Conservation (phyloP, 2,329 filamentous ascomycete species). For the Colletotrichum orbiculare region DNA sequence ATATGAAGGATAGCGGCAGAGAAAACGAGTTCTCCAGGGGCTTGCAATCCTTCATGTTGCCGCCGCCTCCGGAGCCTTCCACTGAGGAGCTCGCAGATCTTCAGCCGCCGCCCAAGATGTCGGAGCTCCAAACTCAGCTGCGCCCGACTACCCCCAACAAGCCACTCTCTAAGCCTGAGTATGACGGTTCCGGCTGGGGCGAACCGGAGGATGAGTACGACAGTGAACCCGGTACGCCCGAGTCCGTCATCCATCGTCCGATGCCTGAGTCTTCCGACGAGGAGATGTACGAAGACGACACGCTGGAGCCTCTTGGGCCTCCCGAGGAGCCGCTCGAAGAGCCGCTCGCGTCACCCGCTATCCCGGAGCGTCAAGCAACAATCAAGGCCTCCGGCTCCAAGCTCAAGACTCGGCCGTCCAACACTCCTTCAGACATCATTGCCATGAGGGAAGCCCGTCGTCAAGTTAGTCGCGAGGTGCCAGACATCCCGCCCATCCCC, state of each 20-base stretch:
- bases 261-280: slow-evolving; percentile 58
- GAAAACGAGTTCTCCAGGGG: slow-evolving; percentile 54
- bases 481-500: slow-evolving; percentile 69
- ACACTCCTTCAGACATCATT: slow-evolving; percentile 84
- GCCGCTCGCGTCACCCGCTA: slow-evolving; percentile 66
- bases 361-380: slow-evolving; percentile 87
- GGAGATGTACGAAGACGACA: slow-evolving; percentile 38
- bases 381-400: slow-evolving; percentile 89
- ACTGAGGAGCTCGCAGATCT: slow-evolving; percentile 43
- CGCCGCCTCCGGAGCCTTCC: slow-evolving; percentile 52
- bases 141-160: slow-evolving; percentile 62
- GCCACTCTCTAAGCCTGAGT: slow-evolving; percentile 67
- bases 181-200: slow-evolving; percentile 72
- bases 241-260: slow-evolving; percentile 88
- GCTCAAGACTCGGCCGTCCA: slow-evolving; percentile 88
- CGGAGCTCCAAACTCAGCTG: slow-evolving; percentile 49
- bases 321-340: slow-evolving; percentile 51
- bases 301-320: slow-evolving; percentile 9
- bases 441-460: slow-evolving; percentile 89
- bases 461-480: slow-evolving; percentile 82
- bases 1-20: slow-evolving; percentile 41
- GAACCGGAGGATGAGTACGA: slow-evolving; percentile 65
- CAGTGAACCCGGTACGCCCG: slow-evolving; percentile 78
- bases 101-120: slow-evolving; percentile 45
- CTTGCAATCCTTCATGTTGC: slow-evolving; percentile 59